These are phyloP conservation scores for Debaryomyces prosopidis DNA, from an alignment of 805 yeast species.

Conservation along the genomic window DNA sequence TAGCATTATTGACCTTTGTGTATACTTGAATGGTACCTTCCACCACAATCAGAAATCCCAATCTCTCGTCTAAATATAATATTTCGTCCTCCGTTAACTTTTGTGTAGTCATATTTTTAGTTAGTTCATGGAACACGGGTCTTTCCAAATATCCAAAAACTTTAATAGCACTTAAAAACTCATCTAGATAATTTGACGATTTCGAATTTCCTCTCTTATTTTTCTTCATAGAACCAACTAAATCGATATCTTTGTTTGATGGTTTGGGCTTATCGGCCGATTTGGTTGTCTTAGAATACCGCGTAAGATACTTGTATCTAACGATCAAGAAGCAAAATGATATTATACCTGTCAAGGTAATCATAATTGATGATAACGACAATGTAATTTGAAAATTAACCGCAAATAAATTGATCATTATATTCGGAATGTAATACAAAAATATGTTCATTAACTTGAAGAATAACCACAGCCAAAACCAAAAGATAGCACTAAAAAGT, in stretches of 20 bases:
- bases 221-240: constrained; percentile 38
- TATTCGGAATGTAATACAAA: constrained; percentile 15
- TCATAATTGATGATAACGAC: constrained; percentile 47
- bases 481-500: constrained; percentile 10
- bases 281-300: constrained; percentile 49
- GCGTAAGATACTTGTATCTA: constrained; percentile 62
- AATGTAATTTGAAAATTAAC: constrained; percentile 51
- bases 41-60: constrained; percentile 89
- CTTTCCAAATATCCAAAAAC: constrained; percentile 91
- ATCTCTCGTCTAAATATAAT: constrained; percentile 65
- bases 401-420: constrained; percentile 24
- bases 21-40: constrained; percentile 87
- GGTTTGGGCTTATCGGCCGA: constrained; percentile 45
- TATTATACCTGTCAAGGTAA: constrained; percentile 27
- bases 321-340: constrained; percentile 47
- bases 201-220: constrained; percentile 20
- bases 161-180: constrained; percentile 86
- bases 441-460: constrained; percentile 16
- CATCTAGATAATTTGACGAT: constrained; percentile 70
- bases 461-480: constrained; percentile 21
- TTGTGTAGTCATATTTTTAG: constrained; percentile 89
- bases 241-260: constrained; percentile 45
- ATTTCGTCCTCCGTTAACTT: constrained; percentile 77
- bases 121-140: constrained; percentile 88
- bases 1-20: constrained; percentile 45